Percentiles rank a stretch among this genome's conserved stretches.
These are phyloP conservation scores for Suhomyces anneliseae DNA, from an alignment of 1,139 yeast species.

Conservation along the genomic window DNA sequence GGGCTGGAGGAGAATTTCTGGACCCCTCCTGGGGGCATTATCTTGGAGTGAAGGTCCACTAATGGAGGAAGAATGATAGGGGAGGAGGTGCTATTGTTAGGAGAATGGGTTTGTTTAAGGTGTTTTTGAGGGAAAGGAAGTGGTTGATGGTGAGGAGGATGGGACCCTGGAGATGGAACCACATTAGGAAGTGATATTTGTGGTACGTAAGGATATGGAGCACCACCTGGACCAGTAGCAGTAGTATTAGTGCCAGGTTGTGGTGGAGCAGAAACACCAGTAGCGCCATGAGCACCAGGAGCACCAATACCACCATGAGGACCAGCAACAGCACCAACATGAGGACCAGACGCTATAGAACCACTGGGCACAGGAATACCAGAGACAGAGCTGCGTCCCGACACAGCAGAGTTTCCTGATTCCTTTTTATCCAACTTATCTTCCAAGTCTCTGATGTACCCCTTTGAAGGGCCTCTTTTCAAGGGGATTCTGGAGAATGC, in stretches of 20 bases:
- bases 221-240: slow-evolving; percentile 1
- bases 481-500: slow-evolving; percentile 67
- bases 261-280: not conserved
- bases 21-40: slow-evolving; percentile 7
- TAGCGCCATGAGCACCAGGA: too few species aligned
- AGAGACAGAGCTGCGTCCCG: not conserved
- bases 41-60: slow-evolving; percentile 16
- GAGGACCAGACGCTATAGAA: too few species aligned
- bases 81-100: slow-evolving; percentile 13
- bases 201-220: slow-evolving; percentile 1
- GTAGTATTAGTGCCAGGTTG: not conserved
- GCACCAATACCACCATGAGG: too few species aligned
- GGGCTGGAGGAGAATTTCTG: slow-evolving; percentile 1
- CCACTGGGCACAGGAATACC: not conserved
- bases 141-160: slow-evolving; percentile 16
- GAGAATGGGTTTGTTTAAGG: slow-evolving; percentile 20
- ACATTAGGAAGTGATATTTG: not conserved
- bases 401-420: not conserved
- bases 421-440: slow-evolving; percentile 26
- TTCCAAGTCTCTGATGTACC: slow-evolving; percentile 51
- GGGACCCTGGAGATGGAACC: not conserved
- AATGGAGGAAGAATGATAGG: slow-evolving; percentile 32
- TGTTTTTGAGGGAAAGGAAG: slow-evolving; percentile 20
- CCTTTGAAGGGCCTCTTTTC: slow-evolving; percentile 78
- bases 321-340: too few species aligned